Percentiles rank a stretch among this genome's conserved stretches.
These are phyloP conservation scores for Flaveria robusta DNA, from an alignment of 129 eudicot species.

Conservation along the genomic window DNA sequence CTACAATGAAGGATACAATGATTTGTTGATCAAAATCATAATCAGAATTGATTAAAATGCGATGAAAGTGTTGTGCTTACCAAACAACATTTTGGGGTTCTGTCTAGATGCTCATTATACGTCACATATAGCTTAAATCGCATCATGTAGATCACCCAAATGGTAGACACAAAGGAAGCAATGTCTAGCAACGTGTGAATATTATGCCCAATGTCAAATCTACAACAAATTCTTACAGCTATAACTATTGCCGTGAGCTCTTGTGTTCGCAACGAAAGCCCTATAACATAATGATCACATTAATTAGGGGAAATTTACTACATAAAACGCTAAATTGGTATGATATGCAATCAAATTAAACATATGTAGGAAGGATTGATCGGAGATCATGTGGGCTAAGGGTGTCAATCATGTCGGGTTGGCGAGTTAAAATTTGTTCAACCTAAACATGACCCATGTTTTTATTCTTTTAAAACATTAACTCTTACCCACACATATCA, in stretches of 20 bases:
- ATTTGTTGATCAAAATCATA: background rate
- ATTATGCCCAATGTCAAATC: conserved; percentile 56
- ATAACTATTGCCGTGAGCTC: conserved; percentile 80
- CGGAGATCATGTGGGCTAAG: too few relatives aligned
- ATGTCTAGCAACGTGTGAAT: conserved; percentile 77
- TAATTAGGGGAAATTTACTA: background rate
- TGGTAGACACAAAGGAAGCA: conserved; percentile 54
- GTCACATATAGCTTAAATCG: conserved; percentile 54
- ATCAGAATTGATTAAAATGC: background rate
- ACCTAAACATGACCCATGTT: too few relatives aligned
- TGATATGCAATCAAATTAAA: background rate
- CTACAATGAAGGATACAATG: conserved; percentile 28
- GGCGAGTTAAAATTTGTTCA: too few relatives aligned
- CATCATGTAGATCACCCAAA: conserved; percentile 88
- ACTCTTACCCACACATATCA: too few relatives aligned
- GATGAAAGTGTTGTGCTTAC: conserved; percentile 28
- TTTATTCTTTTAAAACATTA: too few relatives aligned
- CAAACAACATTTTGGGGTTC: conserved; percentile 54
- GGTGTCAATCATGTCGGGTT: too few relatives aligned
- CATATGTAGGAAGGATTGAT: too few relatives aligned
- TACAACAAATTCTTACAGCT: conserved; percentile 57
- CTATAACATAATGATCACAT: conserved; percentile 32
- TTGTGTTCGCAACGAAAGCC: conserved; percentile 83
- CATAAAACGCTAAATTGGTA: background rate
- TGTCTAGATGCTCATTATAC: conserved; percentile 63